phyloP scores from a whole-genome alignment of 2,329 filamentous ascomycete genomes.

The Parastagonospora nodorum region DNA sequence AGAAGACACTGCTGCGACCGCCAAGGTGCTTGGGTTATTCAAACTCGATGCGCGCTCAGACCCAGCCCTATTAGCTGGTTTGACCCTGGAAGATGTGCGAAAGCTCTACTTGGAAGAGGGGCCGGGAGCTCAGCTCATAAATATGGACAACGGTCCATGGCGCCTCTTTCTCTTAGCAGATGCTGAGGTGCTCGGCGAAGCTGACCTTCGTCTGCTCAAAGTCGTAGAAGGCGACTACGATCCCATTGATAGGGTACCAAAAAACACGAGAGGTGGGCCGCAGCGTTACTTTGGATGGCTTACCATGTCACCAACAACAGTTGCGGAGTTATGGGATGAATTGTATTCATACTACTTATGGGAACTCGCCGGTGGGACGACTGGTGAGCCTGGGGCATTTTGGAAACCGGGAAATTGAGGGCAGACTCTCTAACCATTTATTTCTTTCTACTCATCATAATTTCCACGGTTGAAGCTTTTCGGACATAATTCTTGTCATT shows the following conservation, averaged over 20 bases:
- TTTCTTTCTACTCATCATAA: too few species aligned
- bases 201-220: not conserved
- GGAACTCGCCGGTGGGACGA: too few species aligned
- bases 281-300: constrained; percentile 4
- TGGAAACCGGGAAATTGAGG: not conserved
- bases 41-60: constrained; percentile 7
- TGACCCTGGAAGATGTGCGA: constrained; percentile 3
- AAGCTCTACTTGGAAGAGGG: constrained; percentile 1
- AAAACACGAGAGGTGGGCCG: not conserved
- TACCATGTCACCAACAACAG: not conserved
- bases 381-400: too few species aligned
- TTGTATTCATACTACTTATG: too few species aligned
- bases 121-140: not conserved
- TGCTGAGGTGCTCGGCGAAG: constrained; percentile 1
- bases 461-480: not conserved
- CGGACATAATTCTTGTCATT: not conserved
- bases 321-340: too few species aligned
- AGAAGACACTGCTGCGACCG: not conserved
- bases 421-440: too few species aligned
- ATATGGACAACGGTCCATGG: not conserved
- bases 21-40: constrained; percentile 2
- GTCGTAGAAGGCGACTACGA: constrained; percentile 8
- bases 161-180: constrained; percentile 7
- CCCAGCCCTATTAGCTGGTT: not conserved
- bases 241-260: not conserved